Evolutionary conservation across 2,329 filamentous ascomycete genomes (phyloP).

Genomic region (Ophiocordyceps robertsii): DNA sequence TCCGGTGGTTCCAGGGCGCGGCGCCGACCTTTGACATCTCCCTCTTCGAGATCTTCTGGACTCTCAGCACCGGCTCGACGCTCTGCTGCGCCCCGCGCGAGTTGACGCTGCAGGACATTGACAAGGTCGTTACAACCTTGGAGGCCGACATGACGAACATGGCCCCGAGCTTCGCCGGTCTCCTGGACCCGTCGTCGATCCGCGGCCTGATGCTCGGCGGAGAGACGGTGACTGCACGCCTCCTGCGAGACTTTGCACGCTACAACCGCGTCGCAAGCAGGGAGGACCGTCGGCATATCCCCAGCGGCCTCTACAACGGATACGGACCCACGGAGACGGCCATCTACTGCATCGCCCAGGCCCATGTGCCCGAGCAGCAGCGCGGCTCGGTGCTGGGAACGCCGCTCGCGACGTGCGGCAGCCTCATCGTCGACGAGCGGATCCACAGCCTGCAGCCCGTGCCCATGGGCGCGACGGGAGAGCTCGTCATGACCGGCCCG

Average conservation of each 20-base stretch:
- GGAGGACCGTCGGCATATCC: not conserved
- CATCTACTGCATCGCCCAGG: constrained; percentile 10
- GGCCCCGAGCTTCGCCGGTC: constrained; percentile 21
- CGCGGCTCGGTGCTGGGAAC: constrained; percentile 22
- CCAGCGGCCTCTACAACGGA: constrained; percentile 9
- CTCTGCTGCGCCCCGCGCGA: constrained; percentile 18
- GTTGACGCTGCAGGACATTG: constrained; percentile 12
- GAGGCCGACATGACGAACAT: constrained; percentile 23
- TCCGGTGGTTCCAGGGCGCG: constrained; percentile 23
- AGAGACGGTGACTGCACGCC: constrained; percentile 17
- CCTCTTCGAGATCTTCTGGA: constrained; percentile 72
- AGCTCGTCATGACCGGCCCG: constrained; percentile 67
- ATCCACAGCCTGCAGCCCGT: constrained; percentile 29
- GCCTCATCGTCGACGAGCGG: constrained; percentile 11
- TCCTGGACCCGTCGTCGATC: constrained; percentile 16
- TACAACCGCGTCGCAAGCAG: constrained; percentile 1
- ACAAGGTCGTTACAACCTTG: constrained; percentile 11
- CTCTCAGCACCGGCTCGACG: constrained; percentile 43
- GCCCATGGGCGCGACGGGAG: constrained; percentile 57
- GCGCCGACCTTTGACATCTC: constrained; percentile 55
- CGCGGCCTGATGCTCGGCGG: constrained; percentile 16
- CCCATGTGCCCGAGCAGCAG: constrained; percentile 7
- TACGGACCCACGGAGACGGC: constrained; percentile 15
- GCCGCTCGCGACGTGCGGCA: constrained; percentile 19
- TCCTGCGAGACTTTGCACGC: constrained; percentile 16